Evolutionary conservation across 2,329 filamentous ascomycete genomes (phyloP), one percentile per base, ranked within the genome.

Genomic region (Dothistroma pini): DNA sequence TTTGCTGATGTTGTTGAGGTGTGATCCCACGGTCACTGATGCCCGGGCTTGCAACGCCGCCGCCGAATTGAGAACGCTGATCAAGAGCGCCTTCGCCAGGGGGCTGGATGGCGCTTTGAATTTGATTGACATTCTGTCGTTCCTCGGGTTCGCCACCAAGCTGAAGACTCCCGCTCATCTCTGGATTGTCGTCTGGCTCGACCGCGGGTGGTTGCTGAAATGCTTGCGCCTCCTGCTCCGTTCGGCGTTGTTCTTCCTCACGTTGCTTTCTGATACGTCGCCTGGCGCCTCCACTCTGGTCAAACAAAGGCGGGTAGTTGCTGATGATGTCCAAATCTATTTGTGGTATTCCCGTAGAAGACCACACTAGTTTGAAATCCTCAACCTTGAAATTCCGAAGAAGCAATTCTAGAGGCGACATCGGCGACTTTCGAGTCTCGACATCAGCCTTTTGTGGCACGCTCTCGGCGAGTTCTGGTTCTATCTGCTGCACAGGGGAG

Each of bases 131-230:
- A 83, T 52, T 75, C 63, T 73, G 72, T 7, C 84, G 83, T 67
- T 96, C 91, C 73, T 97, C 93, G 0, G 93, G 93, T 73, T 97
- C 93, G 49, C 93, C 93, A 60, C 93, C 93, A 19, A 97, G 82
- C 61, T 96, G 93, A 60, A 95, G 81, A 73, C 93, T 97, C 14
- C 90, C 90, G 67, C 89, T 89, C 63, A 71, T 71, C 75, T 95
- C 92, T 1, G 86, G 86, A 59, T 89, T 88, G 60, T 90, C 91
- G 65, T 96, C 92, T 31, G 82, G 81, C 50, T 83, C 80, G 4
- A 76, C 75, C 48, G 75, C 75, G 22, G 76, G 70, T 16, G 78
- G 75, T 25, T 80, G 78, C 64, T 81, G 80, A 21, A 84, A 70
- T 25, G 34, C 49, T 65, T 86, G 83, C 3, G 77, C 77, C 63